These are phyloP conservation scores for Knoxdaviesia proteae DNA, from an alignment of 2,329 filamentous ascomycete genomes.

Conservation along the genomic window DNA sequence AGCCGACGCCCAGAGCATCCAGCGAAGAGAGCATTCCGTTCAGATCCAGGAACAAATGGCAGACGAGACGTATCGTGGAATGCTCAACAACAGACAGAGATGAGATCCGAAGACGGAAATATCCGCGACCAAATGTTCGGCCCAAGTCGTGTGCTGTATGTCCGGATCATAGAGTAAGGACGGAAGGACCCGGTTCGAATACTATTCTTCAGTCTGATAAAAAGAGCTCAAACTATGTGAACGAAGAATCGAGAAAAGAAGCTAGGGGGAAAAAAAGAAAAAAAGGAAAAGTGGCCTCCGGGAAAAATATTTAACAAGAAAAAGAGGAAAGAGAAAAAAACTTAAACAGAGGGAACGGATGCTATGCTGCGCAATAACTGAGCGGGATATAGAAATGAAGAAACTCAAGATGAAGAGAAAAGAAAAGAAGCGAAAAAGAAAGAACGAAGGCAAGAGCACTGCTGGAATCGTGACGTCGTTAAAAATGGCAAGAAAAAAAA, in stretches of 20 bases:
- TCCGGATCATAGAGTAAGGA: no score
- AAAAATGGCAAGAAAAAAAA: not conserved
- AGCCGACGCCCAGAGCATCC: no score
- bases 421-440: slow-evolving; percentile 1
- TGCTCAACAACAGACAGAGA: no score
- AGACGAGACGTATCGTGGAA: no score
- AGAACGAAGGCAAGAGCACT: not conserved
- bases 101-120: no score
- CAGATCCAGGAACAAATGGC: no score
- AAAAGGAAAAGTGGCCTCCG: not conserved
- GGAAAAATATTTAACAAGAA: not conserved
- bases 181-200: no score
- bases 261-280: slow-evolving; percentile 1
- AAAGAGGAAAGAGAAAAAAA: not conserved
- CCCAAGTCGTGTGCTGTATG: no score
- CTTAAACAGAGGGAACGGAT: not conserved
- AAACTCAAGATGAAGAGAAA: not conserved
- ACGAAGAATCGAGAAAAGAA: not conserved
- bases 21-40: no score
- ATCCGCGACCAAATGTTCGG: no score
- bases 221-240: slow-evolving; percentile 1
- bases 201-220: not conserved
- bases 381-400: not conserved
- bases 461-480: no score
- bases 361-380: not conserved